phyloP scores from a whole-genome alignment of 2,329 filamentous ascomycete genomes.

The Fusarium dimerum region DNA sequence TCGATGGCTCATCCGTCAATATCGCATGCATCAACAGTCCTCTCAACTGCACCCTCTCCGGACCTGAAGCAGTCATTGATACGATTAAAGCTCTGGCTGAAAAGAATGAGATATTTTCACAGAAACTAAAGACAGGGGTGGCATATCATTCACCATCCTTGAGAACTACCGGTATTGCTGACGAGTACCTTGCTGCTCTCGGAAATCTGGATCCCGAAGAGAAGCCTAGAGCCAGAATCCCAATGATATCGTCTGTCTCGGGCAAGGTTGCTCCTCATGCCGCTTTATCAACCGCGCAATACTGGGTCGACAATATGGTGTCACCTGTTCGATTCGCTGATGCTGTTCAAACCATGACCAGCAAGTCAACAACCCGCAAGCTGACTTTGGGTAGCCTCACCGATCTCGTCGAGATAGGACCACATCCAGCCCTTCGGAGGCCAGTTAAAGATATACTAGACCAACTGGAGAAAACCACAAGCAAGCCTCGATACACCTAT shows the following conservation, averaged over 20 bases:
- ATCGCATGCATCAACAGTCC: conserved; percentile 52
- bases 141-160: conserved; percentile 55
- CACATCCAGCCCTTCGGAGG: conserved; percentile 21
- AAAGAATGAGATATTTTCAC: conserved; percentile 44
- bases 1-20: not conserved
- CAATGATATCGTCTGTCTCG: conserved; percentile 40
- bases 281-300: conserved; percentile 34
- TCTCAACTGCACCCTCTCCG: conserved; percentile 48
- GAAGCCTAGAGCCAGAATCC: not conserved
- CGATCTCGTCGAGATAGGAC: conserved; percentile 26
- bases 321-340: conserved; percentile 41
- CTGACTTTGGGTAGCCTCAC: not conserved
- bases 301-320: conserved; percentile 44
- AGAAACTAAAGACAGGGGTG: conserved; percentile 45
- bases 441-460: conserved; percentile 18
- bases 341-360: conserved; percentile 7
- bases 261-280: conserved; percentile 37
- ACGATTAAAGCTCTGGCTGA: conserved; percentile 36
- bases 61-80: conserved; percentile 43
- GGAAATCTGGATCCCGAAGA: not conserved
- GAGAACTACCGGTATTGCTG: conserved; percentile 40
- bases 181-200: conserved; percentile 40
- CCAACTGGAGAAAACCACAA: too few relatives aligned
- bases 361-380: not conserved
- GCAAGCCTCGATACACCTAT: conserved; percentile 1